Evolutionary conservation across 2,329 filamentous ascomycete species (phyloP).

Genomic region (Lomentospora prolificans): DNA sequence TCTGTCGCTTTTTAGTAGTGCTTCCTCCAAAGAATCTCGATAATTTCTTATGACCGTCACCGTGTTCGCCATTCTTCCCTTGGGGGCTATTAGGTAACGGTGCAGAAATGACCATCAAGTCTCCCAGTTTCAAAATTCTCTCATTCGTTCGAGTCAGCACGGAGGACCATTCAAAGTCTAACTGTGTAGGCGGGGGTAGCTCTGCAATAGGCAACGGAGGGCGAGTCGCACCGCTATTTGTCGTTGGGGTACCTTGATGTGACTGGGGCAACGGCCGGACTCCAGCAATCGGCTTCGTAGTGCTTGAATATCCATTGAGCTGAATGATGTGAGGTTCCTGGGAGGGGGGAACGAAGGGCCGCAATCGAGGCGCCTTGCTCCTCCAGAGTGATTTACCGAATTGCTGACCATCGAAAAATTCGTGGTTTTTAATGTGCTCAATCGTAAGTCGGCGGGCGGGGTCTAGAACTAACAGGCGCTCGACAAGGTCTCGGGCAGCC

Average conservation of each 20-base stretch:
- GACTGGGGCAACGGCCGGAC: conserved; percentile 8
- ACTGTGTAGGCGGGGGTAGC: conserved; percentile 86
- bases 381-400: conserved; percentile 86
- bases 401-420: conserved; percentile 80
- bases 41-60: conserved; percentile 76
- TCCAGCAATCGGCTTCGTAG: conserved; percentile 10
- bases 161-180: conserved; percentile 98
- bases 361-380: conserved; percentile 76
- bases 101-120: conserved; percentile 73
- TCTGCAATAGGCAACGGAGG: conserved; percentile 85
- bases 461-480: conserved; percentile 82
- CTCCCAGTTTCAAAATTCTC: conserved; percentile 86
- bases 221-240: conserved; percentile 38
- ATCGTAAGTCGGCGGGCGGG: conserved; percentile 75
- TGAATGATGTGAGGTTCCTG: conserved; percentile 68
- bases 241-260: conserved; percentile 9
- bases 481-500: conserved; percentile 78
- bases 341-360: conserved; percentile 68
- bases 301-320: conserved; percentile 44
- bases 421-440: conserved; percentile 93
- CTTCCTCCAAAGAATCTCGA: conserved; percentile 88
- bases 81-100: conserved; percentile 67
- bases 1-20: conserved; percentile 83
- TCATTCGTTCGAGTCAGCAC: conserved; percentile 87
- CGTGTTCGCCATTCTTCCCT: conserved; percentile 49